Evolutionary conservation across 805 yeast species (phyloP), one percentile per base, ranked within the genome.

Genomic region (Saturnispora diversa): DNA sequence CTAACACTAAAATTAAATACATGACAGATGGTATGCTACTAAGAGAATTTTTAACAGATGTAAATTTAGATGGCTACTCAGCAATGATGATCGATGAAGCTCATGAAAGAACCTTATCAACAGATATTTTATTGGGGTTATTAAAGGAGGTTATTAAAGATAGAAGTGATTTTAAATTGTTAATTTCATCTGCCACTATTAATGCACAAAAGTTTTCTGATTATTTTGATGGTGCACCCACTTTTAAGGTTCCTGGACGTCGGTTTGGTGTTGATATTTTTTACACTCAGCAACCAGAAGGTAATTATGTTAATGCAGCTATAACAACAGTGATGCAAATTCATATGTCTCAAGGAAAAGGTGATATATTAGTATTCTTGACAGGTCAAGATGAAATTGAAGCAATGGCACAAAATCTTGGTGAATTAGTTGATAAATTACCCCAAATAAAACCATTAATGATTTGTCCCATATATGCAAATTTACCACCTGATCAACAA

Each of bases 331-430:
- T 88, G 3, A 80, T 86, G 55, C 94, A 86, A 53, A 86, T 90
- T 16, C 97, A 92, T 55, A 66, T 65, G 23, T 70, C 84, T 0
- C 82, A 80, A 43, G 63, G 72, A 2, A 72, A 77, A 0, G 95
- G 96, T 3, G 98, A 92, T 56, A 84, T 90, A 12, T 63, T 92
- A 22, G 94, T 90, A 1, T 90, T 90, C 58, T 61, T 90, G 37
- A 92, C 97, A 0, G 98, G 98, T 28, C 97, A 92, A 58, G 97
- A 90, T 42, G 98, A 90, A 53, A 92, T 92, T 44, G 97, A 92
- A 51, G 68, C 75, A 2, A 71, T 80, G 72, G 85, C 79, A 34
- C 90, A 83, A 39, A 75, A 74, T 36, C 56, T 88, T 16, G 59
- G 68, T 5, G 88, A 82, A n/a, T 79, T 90, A 0, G 64, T 75